phyloP scores from a whole-genome alignment of 2,329 filamentous ascomycete species.

The Paecilomyces sp. region DNA sequence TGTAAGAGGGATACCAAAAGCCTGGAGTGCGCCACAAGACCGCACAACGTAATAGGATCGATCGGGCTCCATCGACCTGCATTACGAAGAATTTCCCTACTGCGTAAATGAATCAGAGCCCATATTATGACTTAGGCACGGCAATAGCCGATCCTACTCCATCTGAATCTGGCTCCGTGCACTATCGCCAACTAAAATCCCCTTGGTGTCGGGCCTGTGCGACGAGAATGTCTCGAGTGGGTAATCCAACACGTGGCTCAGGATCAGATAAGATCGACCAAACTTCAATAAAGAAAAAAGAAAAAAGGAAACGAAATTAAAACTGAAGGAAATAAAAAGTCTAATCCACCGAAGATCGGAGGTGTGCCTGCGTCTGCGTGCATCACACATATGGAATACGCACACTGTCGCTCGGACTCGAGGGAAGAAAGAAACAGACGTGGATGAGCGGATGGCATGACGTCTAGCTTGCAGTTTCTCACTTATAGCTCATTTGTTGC shows the following conservation, averaged over 20 bases:
- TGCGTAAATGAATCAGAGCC: no score
- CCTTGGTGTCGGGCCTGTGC: not conserved
- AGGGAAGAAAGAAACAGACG: not conserved
- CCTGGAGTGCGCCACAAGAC: not conserved
- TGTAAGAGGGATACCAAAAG: not conserved
- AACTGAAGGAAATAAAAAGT: not conserved
- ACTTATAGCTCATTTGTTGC: not conserved
- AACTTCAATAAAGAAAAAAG: not conserved
- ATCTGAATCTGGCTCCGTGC: not conserved
- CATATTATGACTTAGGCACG: not conserved
- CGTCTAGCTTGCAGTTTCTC: not conserved
- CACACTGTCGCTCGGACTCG: not conserved
- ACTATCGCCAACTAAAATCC: not conserved
- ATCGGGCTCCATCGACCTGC: not conserved
- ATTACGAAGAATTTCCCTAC: not conserved
- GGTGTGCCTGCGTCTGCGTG: not conserved
- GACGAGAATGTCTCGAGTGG: not conserved
- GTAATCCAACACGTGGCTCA: not conserved
- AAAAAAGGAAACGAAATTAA: not conserved
- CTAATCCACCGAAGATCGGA: not conserved
- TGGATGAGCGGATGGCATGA: not conserved
- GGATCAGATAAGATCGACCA: not conserved
- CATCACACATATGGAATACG: not conserved
- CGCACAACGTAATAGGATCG: not conserved
- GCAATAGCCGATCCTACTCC: not conserved